Base-by-base conservation (phyloP, 2,329 filamentous ascomycete genomes). In the Cryphonectria parasitica region DNA sequence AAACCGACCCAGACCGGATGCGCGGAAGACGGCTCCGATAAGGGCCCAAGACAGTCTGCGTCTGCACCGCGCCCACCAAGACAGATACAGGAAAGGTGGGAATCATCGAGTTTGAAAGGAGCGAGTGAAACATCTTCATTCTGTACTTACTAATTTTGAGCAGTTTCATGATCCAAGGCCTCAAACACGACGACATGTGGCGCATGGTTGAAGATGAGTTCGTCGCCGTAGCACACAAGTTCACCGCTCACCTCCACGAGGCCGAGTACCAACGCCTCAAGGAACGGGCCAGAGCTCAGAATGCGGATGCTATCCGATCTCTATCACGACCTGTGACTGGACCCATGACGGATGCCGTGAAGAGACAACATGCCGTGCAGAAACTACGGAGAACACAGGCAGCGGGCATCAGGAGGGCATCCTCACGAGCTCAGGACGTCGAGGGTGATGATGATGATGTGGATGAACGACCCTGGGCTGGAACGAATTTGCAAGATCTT, bases 141-240 rank as follows among this genome's bases (percentile, higher is more conserved):
- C 45, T 7, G 7, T 8, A 6, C 17, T 2, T n/a, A 11, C 41
- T 66, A 1, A 60, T 10, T 17, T 41, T 63, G 31, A 56, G 25
- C 68, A 90, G 88, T 41, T 85, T 85, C 77, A 94, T 95, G 91
- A 82, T 83, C 2, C 84, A 89, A 63, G 90, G 89, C 2, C 79
- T 87, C n/a, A 83, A 86, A 4, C 79, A 85, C n/a, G 93, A 96
- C 78, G 92, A 95, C 77, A 82, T 81, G 68, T 95, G 89, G 79
- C 90, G 92, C 75, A 95, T 95, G 91, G 93, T 96, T 0, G 93
- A 95, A 79, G 93, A 96, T 75, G 92, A 95, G 74, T 89, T 96
- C 73, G 81, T 91, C 28, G 82, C 86, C 22, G 87, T 89, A 0
- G 92, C 92, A 0, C 87, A 89, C 67, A 82, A 84, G 2, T 95